Evolutionary conservation across 2,329 filamentous ascomycete species (phyloP), one percentile per base, ranked within the genome.

Genomic region (Podosphaera xanthii): DNA sequence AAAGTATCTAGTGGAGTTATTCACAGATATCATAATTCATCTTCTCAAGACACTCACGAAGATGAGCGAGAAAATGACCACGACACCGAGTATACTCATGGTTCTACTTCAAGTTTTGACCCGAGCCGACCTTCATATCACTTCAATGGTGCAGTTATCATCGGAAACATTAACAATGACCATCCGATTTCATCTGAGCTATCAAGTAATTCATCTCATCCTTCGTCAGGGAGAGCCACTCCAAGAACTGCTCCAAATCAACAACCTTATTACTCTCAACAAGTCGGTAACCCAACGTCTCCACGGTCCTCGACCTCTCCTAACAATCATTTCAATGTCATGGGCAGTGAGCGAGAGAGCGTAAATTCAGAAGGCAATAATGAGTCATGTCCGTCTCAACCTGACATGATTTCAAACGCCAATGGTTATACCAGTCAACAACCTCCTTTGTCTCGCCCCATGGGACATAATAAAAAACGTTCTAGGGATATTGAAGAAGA

Each of bases 251-350:
- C 87, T 3, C 77, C 81, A 8, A 78, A 84, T 0, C 76, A 82
- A 44, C 84, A 86, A 64, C 75, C 82, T 1, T 87, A 89, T 70
- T 96, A 94, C 72, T 71, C 78, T 4, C 79, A 79, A 61, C 70
- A 77, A 57, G 71, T 72, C 53, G 71, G 73, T 34, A 94, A 94
- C 72, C 84, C 76, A 69, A 90, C 87, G 0, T 85, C 90, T 56
- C 88, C 89, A 31, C 83, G 88, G 49, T 75, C 79, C 7, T 74
- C 77, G 60, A 76, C 82, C 61, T 78, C 84, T 2, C 83, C 86
- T 0, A 90, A 87, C 74, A 94, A 82, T 68, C 75, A 95, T 57
- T 94, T 94, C 76, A 94, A 83, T 70, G 84, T 94, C 62, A 89
- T 94, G 74, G 90, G 84, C 69, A 88, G 87, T 68, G 85, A 87